Conservation (phyloP, 805 yeast species). For the Tetrapisispora phaffii region DNA sequence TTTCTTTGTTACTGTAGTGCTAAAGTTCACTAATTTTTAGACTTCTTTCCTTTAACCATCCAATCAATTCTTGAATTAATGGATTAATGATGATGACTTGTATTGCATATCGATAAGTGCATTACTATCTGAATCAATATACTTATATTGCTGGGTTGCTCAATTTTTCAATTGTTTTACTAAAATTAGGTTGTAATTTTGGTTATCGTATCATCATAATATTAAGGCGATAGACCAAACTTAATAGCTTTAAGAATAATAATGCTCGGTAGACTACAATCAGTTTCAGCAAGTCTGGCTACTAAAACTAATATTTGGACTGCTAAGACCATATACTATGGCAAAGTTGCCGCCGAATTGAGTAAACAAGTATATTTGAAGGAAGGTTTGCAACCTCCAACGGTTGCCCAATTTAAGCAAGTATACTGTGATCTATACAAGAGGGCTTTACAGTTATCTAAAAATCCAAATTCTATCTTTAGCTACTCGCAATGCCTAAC, state of each 20-base stretch:
- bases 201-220: too few species aligned
- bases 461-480: conserved; percentile 53
- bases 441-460: conserved; percentile 34
- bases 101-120: too few species aligned
- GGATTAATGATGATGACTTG: too few species aligned
- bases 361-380: conserved; percentile 64
- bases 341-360: conserved; percentile 44
- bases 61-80: neutral
- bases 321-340: conserved; percentile 69
- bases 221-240: too few species aligned
- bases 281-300: conserved; percentile 18
- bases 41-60: neutral
- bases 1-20: too few species aligned
- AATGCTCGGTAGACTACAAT: conserved; percentile 26
- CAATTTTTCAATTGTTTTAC: too few species aligned
- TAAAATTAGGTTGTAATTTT: too few species aligned
- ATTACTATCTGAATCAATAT: too few species aligned
- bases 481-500: conserved; percentile 36
- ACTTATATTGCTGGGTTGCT: too few species aligned
- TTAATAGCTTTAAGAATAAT: too few species aligned
- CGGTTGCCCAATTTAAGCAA: conserved; percentile 61
- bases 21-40: too few species aligned
- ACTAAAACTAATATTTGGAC: conserved; percentile 25
- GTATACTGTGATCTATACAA: conserved; percentile 52
- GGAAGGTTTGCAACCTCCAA: conserved; percentile 92